phyloP scores from a whole-genome alignment of 441 rosid species.

The Biscutella laevigata region DNA sequence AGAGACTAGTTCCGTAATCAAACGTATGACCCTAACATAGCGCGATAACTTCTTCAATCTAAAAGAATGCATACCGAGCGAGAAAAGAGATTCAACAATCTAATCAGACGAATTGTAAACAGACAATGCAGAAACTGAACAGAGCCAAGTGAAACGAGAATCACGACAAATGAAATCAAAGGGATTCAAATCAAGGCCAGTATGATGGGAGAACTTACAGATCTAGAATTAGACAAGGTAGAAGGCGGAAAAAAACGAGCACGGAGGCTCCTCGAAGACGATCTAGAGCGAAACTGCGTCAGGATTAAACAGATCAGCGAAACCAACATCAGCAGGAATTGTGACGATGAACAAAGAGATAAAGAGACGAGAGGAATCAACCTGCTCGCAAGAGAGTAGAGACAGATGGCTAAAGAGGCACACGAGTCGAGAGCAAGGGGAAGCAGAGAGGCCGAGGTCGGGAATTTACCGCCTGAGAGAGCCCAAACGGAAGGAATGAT shows the following conservation, averaged over 20 bases:
- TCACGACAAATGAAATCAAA: background rate
- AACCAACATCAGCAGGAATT: background rate
- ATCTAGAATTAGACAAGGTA: slow-evolving; percentile 1
- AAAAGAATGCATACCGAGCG: background rate
- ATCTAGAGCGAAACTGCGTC: slow-evolving; percentile 4
- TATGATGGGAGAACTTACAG: slow-evolving; percentile 20
- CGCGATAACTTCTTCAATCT: background rate
- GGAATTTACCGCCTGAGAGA: background rate
- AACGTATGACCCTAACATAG: background rate
- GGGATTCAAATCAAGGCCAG: background rate
- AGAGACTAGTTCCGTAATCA: background rate
- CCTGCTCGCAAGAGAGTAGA: background rate
- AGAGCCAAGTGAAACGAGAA: slow-evolving; percentile 7
- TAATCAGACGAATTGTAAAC: background rate
- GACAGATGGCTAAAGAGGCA: background rate
- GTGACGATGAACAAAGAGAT: background rate
- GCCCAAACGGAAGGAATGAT: background rate
- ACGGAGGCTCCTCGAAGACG: slow-evolving; percentile 8
- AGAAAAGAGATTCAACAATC: slow-evolving; percentile 12
- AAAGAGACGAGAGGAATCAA: background rate
- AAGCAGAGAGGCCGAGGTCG: slow-evolving; percentile 5
- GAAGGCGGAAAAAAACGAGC: background rate
- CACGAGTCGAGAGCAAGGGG: background rate
- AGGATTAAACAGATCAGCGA: background rate
- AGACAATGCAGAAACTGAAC: background rate